Evolutionary conservation across 805 yeast species (phyloP), one percentile per base, ranked within the genome.

Genomic region (Kuraishia cidri): DNA sequence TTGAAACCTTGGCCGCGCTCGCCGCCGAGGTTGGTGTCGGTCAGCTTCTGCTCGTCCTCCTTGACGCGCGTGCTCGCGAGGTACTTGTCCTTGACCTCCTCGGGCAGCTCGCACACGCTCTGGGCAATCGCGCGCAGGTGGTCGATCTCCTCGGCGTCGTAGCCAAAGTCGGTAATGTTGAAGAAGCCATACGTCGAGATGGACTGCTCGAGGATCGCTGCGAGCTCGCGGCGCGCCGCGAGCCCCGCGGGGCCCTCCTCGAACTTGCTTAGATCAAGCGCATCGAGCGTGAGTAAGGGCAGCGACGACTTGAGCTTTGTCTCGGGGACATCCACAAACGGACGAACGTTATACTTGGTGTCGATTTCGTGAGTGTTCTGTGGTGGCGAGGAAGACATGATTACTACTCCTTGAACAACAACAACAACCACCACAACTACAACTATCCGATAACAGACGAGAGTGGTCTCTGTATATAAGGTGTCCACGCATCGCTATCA

Each of bases 1-100:
- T 68, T 68, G 47, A 50, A 68, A 1, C 73, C 74, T 24, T 50
- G 48, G 5, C 70, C 72, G 14, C 71, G 48, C 38, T 67, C 69
- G 6, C 66, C 68, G 0, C 75, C 73, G 9, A 58, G 39, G 2
- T 53, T 47, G 18, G 43, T 34, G 5, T 43, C 39, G 2, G 31
- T 26, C 44, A 55, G 47, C 41, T 47, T 15, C 55, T 64, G 18
- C n/a, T 37, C 40, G 24, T 33, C 34, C 26, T 37, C 40, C 25
- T 33, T 32, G 4, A 46, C 45, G 33, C 40, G 40, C 2, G 62
- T 62, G 5, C 69, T 67, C 3, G 67, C 62, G 11, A 62, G 41
- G 35, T 49, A 60, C 23, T 54, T 37, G 20, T 41, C 40, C 42
- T 66, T 65, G 19, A 45, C 56, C 14, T 60, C 64, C 12, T 57